Conservation (phyloP, 1,139 yeast species). For the Candida smagusa region DNA sequence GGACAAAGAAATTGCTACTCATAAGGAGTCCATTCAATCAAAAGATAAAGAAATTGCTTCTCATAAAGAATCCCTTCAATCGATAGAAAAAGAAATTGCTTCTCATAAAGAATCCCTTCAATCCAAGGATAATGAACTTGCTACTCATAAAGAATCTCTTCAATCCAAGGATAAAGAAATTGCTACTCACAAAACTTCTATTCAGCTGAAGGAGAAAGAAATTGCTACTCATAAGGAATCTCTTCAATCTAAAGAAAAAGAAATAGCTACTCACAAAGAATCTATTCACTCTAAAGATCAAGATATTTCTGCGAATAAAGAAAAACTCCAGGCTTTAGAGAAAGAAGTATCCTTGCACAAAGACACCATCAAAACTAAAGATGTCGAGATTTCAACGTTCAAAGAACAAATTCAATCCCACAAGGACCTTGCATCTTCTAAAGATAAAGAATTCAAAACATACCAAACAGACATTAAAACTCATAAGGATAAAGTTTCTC, state of each 20-base stretch:
- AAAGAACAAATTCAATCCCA: too few species aligned
- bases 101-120: background rate
- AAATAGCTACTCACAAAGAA: background rate
- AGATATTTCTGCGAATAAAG: background rate
- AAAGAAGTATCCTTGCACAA: background rate
- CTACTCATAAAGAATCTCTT: background rate
- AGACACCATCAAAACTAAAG: background rate
- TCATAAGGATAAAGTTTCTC: background rate
- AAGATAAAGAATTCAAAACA: background rate
- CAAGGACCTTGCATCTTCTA: background rate
- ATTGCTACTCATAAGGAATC: background rate
- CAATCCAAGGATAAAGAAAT: constrained; percentile 3
- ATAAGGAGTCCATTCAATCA: background rate
- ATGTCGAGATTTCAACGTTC: too few species aligned
- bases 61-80: background rate
- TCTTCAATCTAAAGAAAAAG: background rate
- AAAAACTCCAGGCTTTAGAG: background rate
- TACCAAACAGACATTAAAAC: constrained; percentile 1
- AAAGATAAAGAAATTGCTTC: background rate
- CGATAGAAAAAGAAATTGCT: background rate
- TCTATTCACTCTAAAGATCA: background rate
- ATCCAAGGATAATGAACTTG: background rate
- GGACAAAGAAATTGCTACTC: background rate
- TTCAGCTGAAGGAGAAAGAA: background rate
- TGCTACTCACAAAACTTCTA: background rate